Evolutionary conservation across 73 alveolate genomes (phyloP).

Genomic region (Symbiodinium natans): DNA sequence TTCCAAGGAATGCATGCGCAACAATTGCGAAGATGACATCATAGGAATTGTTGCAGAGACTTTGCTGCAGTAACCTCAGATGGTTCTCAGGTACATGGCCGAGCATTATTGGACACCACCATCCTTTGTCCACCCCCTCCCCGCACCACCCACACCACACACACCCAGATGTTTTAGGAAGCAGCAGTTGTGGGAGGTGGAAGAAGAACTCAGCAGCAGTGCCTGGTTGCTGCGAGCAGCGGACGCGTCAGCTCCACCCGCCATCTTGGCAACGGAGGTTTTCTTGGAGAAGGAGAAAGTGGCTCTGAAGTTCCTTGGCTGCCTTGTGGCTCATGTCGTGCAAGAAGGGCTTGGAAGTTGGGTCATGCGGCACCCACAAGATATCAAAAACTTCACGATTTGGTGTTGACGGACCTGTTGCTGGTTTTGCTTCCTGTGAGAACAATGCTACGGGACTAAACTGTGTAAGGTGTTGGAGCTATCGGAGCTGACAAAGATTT

Average conservation of each 20-base stretch:
- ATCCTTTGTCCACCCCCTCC: neutral
- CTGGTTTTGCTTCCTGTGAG: neutral
- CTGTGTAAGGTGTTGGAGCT: neutral
- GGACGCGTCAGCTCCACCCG: neutral
- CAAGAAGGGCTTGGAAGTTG: neutral
- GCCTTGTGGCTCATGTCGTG: no score
- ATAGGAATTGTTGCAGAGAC: no score
- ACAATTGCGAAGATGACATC: no score
- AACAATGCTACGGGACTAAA: neutral
- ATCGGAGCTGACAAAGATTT: neutral
- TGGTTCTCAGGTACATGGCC: neutral
- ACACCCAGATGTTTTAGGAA: no score
- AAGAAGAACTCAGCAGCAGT: neutral
- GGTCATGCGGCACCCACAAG: neutral
- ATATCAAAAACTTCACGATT: neutral
- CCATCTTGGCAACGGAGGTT: constrained; percentile 25
- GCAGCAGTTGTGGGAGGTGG: no score
- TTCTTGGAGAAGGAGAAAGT: neutral
- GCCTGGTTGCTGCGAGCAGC: constrained; percentile 4
- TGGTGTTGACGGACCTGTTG: neutral
- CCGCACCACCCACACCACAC: no score
- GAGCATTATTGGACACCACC: neutral
- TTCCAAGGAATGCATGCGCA: no score
- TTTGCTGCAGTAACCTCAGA: neutral
- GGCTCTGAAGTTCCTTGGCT: neutral